Evolutionary conservation across 176 grass and related monocot species (phyloP).

Genomic region (Bromus sterilis): DNA sequence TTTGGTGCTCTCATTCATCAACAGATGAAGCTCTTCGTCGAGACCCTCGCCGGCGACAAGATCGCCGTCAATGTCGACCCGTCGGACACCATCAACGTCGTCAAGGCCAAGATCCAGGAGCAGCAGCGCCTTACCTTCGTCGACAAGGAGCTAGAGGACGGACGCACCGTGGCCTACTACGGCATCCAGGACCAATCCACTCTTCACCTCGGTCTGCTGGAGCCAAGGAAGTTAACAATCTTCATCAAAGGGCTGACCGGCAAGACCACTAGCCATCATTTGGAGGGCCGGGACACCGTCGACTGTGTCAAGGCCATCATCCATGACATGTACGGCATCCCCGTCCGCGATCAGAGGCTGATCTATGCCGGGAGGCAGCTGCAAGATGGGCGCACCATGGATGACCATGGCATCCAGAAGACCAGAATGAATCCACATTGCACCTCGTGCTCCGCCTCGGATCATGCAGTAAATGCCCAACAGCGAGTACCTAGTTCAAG

Average conservation of each 20-base stretch:
- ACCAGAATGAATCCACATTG: background rate
- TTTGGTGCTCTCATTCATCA: background rate
- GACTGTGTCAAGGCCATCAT: background rate
- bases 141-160: background rate
- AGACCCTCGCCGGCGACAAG: background rate
- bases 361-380: background rate
- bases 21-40: background rate
- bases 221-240: background rate
- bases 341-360: background rate
- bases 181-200: background rate
- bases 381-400: background rate
- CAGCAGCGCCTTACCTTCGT: background rate
- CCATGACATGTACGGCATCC: background rate
- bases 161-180: background rate
- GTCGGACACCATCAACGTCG: background rate
- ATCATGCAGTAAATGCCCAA: background rate
- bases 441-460: background rate
- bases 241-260: background rate
- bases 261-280: background rate
- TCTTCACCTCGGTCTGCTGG: background rate
- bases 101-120: background rate
- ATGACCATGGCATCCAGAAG: background rate
- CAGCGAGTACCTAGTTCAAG: background rate
- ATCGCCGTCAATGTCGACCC: background rate
- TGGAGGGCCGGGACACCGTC: background rate